Evolutionary conservation across 257 asterid species (phyloP).

Genomic region (Prunella vulgaris): DNA sequence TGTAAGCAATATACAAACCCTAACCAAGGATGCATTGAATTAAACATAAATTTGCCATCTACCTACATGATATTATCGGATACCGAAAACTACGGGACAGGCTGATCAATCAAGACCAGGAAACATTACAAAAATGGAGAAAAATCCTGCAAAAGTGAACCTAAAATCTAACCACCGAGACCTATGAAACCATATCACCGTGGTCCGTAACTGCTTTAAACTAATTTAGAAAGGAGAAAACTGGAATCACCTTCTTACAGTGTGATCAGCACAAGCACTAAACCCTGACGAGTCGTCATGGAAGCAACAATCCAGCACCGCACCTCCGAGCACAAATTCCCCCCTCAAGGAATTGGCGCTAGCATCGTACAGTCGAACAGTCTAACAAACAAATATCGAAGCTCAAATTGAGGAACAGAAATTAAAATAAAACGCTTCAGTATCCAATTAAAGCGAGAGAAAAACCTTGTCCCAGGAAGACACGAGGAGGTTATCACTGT

Average conservation of each 20-base stretch:
- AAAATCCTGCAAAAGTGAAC: background rate
- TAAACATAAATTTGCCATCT: background rate
- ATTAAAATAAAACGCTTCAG: background rate
- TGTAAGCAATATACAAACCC: background rate
- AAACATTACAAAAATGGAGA: background rate
- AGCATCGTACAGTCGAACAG: conserved; percentile 83
- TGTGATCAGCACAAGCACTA: conserved; percentile 71
- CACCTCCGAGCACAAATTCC: conserved; percentile 79
- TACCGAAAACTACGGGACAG: background rate
- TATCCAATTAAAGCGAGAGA: background rate
- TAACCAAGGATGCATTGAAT: background rate
- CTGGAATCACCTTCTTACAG: conserved; percentile 64
- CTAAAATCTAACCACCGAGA: background rate
- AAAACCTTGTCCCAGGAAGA: conserved; percentile 89
- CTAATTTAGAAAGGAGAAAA: background rate
- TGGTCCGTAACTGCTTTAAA: background rate
- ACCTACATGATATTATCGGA: background rate
- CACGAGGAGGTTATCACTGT: conserved; percentile 75
- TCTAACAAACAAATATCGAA: conserved; percentile 29
- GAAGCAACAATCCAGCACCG: conserved; percentile 89
- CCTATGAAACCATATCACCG: background rate
- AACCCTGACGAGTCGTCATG: conserved; percentile 92
- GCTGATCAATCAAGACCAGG: background rate
- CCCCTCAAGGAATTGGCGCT: conserved; percentile 76
- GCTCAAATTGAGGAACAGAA: background rate